Evolutionary conservation across 345 rosid species (phyloP), one percentile per base, ranked within the genome.

Genomic region (Pelargonium nanum): DNA sequence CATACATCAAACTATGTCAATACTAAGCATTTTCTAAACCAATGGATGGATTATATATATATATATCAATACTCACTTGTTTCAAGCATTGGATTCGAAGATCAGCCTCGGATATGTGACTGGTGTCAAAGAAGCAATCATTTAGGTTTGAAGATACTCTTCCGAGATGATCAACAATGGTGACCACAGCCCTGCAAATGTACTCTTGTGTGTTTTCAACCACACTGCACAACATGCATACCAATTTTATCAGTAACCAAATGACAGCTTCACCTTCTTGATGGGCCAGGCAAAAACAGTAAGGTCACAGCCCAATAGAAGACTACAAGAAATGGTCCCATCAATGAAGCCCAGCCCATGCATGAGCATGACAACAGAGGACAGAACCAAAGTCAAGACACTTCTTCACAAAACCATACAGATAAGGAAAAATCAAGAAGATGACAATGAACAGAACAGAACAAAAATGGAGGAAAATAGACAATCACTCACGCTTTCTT

Each of bases 111-210:
- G 84, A 57, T 53, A 80, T 70, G 17, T 66, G 62, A 24, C 65
- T 51, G 2, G 75, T 57, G 26, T 70, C 51, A 12, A 80, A 68
- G 60, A 82, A 62, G 63, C 22, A 48, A 56, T 22, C 50, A 52
- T 82, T 68, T 12, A 86, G 79, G 60, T 80, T 82, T 19, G 85
- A 55, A 0, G 89, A 80, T 61, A 86, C 86, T 20, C 63, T 77
- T 44, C 94, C 89, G 23, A 86, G 72, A 68, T 82, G 94, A 73
- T 86, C 89, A 59, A 86, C 86, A 20, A 84, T 69, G 2, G 89
- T 73, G 15, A 86, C 86, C 51, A 82, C 57, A 15, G 89, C 87
- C 64, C 63, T 74, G 75, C 86, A 74, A 57, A 84, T 34, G 74
- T 86, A 86, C 56, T 84, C 85, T 59, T 79, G 84, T 25, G 90